A percentile compares a stretch with the other conserved stretches of the same genome.
These are phyloP conservation scores for Pleurostoma richardsiae DNA, from an alignment of 2,329 filamentous ascomycete genomes.

Conservation along the genomic window DNA sequence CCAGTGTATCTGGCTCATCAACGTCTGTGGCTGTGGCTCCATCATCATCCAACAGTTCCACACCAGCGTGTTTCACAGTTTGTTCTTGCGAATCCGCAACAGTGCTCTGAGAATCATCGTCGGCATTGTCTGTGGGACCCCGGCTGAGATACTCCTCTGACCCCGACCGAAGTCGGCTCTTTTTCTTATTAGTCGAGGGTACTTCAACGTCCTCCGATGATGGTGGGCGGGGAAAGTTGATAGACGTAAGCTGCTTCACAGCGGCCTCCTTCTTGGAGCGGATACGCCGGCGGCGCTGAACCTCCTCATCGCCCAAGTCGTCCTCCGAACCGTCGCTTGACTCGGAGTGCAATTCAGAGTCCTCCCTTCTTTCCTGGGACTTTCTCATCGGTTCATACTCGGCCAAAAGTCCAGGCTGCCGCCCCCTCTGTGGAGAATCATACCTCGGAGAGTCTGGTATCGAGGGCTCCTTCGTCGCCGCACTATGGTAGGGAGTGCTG, in stretches of 20 bases:
- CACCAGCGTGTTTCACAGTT: no score
- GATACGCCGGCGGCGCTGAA: conserved; percentile 28
- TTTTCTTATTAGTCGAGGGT: conserved; percentile 23
- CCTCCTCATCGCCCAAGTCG: conserved; percentile 27
- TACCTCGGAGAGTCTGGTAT: conserved; percentile 12
- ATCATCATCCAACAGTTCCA: no score
- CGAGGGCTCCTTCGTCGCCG: not conserved
- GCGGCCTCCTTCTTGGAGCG: conserved; percentile 32
- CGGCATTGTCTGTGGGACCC: conserved; percentile 8
- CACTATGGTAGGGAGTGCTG: conserved; percentile 9
- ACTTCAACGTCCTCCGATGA: conserved; percentile 29
- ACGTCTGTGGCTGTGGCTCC: no score
- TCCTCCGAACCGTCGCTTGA: conserved; percentile 21
- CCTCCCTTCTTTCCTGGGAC: conserved; percentile 34
- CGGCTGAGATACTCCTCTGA: conserved; percentile 12
- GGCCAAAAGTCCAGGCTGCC: conserved; percentile 23
- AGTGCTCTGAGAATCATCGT: conserved; percentile 10
- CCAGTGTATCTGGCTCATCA: no score
- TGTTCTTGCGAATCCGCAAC: conserved; percentile 13
- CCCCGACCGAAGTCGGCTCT: conserved; percentile 4
- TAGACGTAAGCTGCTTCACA: conserved; percentile 31
- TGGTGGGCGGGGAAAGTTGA: conserved; percentile 26
- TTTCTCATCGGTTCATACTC: conserved; percentile 40
- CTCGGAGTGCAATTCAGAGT: conserved; percentile 3
- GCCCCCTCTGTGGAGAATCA: not conserved